Evolutionary conservation across 164 flowering plant genomes (phyloP).

Genomic region (Litsea cubeba): DNA sequence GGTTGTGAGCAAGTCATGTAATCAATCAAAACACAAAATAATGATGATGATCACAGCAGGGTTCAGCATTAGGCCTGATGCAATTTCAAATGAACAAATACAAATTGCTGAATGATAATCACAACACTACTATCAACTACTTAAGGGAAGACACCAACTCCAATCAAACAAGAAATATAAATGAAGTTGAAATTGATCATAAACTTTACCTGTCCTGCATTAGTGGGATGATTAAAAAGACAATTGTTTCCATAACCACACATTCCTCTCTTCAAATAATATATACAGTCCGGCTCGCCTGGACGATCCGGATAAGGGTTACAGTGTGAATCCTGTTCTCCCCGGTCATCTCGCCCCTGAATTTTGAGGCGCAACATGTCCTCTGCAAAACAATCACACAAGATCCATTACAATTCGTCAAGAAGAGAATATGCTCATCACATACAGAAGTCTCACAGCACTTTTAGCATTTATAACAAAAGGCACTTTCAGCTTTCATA

Average conservation of each 20-base stretch:
- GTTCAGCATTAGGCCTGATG: too few relatives aligned
- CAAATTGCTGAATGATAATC: too few relatives aligned
- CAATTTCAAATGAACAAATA: too few relatives aligned
- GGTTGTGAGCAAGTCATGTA: too few relatives aligned
- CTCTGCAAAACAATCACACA: slow-evolving; percentile 22
- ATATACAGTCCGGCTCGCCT: slow-evolving; percentile 57
- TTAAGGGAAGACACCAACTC: too few relatives aligned
- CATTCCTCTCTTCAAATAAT: slow-evolving; percentile 51
- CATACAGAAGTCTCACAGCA: too few relatives aligned
- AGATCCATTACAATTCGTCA: not conserved
- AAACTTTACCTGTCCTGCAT: slow-evolving; percentile 33
- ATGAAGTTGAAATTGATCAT: not conserved
- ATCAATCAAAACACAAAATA: too few relatives aligned
- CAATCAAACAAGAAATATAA: too few relatives aligned
- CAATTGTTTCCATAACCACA: slow-evolving; percentile 68
- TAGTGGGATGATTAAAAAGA: slow-evolving; percentile 59
- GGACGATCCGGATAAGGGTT: slow-evolving; percentile 54
- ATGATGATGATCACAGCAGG: too few relatives aligned
- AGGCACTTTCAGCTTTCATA: too few relatives aligned
- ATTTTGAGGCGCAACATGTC: slow-evolving; percentile 42
- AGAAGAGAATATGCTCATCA: not conserved
- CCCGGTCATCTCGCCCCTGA: slow-evolving; percentile 28
- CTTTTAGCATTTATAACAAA: too few relatives aligned
- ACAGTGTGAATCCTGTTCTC: slow-evolving; percentile 24
- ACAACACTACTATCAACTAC: too few relatives aligned